Conservation (phyloP, 495 filamentous ascomycete genomes). For the Rusavskia elegans region DNA sequence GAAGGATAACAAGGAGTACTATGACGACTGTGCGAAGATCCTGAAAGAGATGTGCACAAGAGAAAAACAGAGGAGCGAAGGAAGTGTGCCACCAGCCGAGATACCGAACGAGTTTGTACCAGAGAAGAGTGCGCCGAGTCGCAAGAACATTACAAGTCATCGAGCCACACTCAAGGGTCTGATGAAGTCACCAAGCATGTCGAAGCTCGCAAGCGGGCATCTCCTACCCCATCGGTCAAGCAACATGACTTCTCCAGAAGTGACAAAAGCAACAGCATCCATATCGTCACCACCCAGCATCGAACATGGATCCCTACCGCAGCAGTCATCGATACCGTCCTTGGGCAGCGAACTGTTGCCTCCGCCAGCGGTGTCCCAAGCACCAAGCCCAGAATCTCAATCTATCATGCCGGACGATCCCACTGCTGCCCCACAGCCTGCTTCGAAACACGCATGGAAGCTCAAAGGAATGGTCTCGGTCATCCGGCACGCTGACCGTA, state of each 20-base stretch:
- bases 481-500: constrained; percentile 88
- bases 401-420: constrained; percentile 4
- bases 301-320: constrained; percentile 17
- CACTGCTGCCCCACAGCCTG: constrained; percentile 51
- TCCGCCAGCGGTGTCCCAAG: constrained; percentile 4
- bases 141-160: constrained; percentile 20
- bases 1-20: constrained; percentile 98
- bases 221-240: constrained; percentile 21
- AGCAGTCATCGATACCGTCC: constrained; percentile 5
- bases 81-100: constrained; percentile 11
- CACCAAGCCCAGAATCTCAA: neutral
- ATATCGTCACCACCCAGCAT: constrained; percentile 33
- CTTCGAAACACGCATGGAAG: constrained; percentile 92
- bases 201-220: constrained; percentile 36
- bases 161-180: constrained; percentile 37
- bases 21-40: constrained; percentile 76
- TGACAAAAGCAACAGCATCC: constrained; percentile 25
- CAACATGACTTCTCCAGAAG: constrained; percentile 26
- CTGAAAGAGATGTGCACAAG: constrained; percentile 71
- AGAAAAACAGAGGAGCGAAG: constrained; percentile 46
- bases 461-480: constrained; percentile 97
- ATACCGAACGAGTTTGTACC: constrained; percentile 11
- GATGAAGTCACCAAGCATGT: constrained; percentile 48
- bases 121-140: constrained; percentile 20
- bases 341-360: constrained; percentile 1